These are phyloP conservation scores for Tolypocladium tundrense DNA, from an alignment of 2,329 filamentous ascomycete genomes.

Conservation along the genomic window DNA sequence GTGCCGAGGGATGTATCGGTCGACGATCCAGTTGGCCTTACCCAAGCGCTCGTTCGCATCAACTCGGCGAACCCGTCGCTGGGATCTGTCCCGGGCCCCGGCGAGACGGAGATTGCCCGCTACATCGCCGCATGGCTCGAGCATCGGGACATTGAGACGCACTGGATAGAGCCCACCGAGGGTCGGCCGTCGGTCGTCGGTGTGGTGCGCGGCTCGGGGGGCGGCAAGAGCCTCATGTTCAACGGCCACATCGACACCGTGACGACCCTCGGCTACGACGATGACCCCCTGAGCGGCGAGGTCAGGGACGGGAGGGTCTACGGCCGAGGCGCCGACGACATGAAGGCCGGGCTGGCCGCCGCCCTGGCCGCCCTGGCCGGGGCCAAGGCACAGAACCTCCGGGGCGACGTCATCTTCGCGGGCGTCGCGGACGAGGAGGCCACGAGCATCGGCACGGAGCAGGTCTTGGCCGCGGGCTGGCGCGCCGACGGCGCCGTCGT, in stretches of 20 bases:
- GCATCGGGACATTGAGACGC: constrained; percentile 37
- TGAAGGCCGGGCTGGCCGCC: constrained; percentile 41
- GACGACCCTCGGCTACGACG: constrained; percentile 33
- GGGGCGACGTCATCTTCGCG: constrained; percentile 40
- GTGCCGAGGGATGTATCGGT: constrained; percentile 28
- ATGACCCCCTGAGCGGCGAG: constrained; percentile 32
- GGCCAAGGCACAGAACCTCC: constrained; percentile 24
- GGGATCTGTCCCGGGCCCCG: constrained; percentile 28
- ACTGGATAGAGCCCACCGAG: constrained; percentile 34
- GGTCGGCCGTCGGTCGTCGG: constrained; percentile 41
- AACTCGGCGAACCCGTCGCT: constrained; percentile 37
- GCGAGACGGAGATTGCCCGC: constrained; percentile 33
- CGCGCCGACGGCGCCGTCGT: constrained; percentile 40
- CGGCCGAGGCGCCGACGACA: constrained; percentile 37
- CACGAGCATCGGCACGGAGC: constrained; percentile 37
- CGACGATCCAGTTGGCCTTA: constrained; percentile 30
- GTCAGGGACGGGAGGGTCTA: constrained; percentile 28
- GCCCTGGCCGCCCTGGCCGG: constrained; percentile 29
- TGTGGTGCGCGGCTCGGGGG: constrained; percentile 32
- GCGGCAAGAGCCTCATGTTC: constrained; percentile 37
- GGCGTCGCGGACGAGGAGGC: constrained; percentile 45
- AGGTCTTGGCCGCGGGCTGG: constrained; percentile 41
- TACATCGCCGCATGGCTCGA: constrained; percentile 40
- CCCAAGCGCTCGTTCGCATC: constrained; percentile 35
- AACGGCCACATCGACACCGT: constrained; percentile 46